Evolutionary conservation across 2,329 filamentous ascomycete genomes (phyloP).

Genomic region (Alternaria sp.): DNA sequence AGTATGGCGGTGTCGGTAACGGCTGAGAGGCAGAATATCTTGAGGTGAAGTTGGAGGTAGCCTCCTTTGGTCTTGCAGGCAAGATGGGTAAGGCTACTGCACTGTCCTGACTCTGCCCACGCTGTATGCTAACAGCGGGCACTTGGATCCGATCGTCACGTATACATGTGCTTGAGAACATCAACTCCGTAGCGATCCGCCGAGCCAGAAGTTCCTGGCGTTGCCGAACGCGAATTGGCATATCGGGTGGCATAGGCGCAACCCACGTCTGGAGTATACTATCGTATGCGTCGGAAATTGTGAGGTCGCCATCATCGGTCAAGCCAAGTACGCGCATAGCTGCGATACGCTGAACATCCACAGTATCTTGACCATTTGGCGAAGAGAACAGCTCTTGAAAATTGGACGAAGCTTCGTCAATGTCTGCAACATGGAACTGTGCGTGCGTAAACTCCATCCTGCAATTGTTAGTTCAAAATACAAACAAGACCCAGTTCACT

Average conservation of each 20-base stretch:
- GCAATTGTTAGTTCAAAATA: constrained; percentile 2
- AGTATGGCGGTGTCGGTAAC: constrained; percentile 21
- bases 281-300: constrained; percentile 39
- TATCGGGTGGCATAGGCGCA: constrained; percentile 32
- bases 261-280: constrained; percentile 41
- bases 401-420: constrained; percentile 37
- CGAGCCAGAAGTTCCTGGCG: constrained; percentile 41
- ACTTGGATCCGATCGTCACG: constrained; percentile 6
- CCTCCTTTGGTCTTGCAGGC: constrained; percentile 20
- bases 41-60: neutral
- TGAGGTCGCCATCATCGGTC: constrained; percentile 8
- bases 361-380: neutral
- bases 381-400: constrained; percentile 25
- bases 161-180: constrained; percentile 43
- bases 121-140: constrained; percentile 12
- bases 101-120: constrained; percentile 14
- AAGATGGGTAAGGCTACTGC: constrained; percentile 25
- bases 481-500: constrained; percentile 6
- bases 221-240: constrained; percentile 35
- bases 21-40: constrained; percentile 11
- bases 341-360: constrained; percentile 26
- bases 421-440: constrained; percentile 30
- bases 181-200: constrained; percentile 46
- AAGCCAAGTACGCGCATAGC: constrained; percentile 20
- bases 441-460: constrained; percentile 31